phyloP scores from a whole-genome alignment of 148 eudicot species.

The Gaultheria prostrata region DNA sequence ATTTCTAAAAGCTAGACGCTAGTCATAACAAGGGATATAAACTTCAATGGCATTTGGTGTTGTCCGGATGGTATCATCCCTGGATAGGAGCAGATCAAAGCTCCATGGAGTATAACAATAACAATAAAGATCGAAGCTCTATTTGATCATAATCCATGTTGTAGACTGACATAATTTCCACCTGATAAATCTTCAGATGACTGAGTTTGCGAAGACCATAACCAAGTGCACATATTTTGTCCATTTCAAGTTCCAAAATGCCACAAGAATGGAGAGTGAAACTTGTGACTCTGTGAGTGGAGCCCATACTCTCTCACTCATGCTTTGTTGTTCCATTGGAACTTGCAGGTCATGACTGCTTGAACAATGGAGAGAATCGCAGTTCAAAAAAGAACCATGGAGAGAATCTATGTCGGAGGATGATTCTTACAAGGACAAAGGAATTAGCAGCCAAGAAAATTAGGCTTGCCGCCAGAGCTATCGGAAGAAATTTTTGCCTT shows the following conservation, averaged over 20 bases:
- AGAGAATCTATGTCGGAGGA: constrained; percentile 45
- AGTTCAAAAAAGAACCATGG: not conserved
- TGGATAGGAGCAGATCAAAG: not conserved
- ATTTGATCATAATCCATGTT: not conserved
- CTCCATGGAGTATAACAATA: no score
- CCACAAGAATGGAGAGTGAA: constrained; percentile 6
- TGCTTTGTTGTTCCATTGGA: constrained; percentile 30
- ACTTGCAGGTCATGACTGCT: constrained; percentile 17
- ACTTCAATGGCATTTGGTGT: not conserved
- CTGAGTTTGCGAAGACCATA: not conserved
- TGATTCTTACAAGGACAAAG: constrained; percentile 45
- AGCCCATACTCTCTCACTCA: constrained; percentile 18
- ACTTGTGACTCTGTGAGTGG: not conserved
- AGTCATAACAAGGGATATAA: not conserved
- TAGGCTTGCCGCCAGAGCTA: constrained; percentile 77
- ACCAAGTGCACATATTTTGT: no score
- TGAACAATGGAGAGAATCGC: constrained; percentile 45
- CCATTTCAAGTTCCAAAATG: not conserved
- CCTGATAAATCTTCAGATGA: not conserved
- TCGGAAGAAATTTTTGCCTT: constrained; percentile 71
- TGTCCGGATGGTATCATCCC: not conserved
- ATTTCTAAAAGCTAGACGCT: not conserved
- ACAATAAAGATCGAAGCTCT: no score
- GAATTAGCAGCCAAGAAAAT: constrained; percentile 76
- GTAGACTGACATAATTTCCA: not conserved